These are phyloP conservation scores for Porphyra umbilicalis DNA, from an alignment of 31 red algal species.

Conservation along the genomic window DNA sequence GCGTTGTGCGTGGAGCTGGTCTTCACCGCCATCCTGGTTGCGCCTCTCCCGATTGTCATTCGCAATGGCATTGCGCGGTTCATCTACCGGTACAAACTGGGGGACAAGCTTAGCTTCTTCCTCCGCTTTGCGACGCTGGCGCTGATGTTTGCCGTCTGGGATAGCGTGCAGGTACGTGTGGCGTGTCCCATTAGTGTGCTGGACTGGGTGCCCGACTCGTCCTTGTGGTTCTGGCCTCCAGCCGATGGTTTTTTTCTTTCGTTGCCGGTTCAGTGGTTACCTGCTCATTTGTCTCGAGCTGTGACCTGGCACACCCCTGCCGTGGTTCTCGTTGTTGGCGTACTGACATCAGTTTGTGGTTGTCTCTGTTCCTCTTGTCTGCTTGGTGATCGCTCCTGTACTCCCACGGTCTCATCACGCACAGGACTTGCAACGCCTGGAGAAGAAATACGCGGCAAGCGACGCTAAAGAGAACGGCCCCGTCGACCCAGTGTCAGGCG, in stretches of 20 bases:
- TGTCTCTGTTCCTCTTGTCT: background rate
- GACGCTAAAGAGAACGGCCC: background rate
- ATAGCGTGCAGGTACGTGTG: constrained; percentile 7
- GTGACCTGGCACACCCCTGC: background rate
- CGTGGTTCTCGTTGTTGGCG: background rate
- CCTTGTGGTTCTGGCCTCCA: too few relatives aligned
- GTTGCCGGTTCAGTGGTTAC: too few relatives aligned
- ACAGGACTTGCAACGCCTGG: constrained; percentile 1
- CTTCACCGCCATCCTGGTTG: constrained; percentile 48
- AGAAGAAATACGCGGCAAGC: background rate
- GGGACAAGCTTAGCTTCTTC: constrained; percentile 30
- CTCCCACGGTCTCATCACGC: too few relatives aligned
- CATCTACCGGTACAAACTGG: constrained; percentile 58
- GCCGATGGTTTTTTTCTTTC: too few relatives aligned
- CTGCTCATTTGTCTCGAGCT: too few relatives aligned
- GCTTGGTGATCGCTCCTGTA: too few relatives aligned
- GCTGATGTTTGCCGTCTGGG: constrained; percentile 55
- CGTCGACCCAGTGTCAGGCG: background rate
- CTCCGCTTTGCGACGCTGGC: constrained; percentile 40
- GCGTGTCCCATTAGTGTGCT: too few relatives aligned
- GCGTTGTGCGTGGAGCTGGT: constrained; percentile 58
- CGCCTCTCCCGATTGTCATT: constrained; percentile 55
- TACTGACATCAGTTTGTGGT: too few relatives aligned
- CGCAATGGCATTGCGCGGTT: constrained; percentile 54
- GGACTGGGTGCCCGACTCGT: too few relatives aligned